A percentile compares a stretch with the other conserved stretches of the same genome.
Conservation (phyloP, 1,284 basidiomycete genomes). For the Tylopilus sp. region DNA sequence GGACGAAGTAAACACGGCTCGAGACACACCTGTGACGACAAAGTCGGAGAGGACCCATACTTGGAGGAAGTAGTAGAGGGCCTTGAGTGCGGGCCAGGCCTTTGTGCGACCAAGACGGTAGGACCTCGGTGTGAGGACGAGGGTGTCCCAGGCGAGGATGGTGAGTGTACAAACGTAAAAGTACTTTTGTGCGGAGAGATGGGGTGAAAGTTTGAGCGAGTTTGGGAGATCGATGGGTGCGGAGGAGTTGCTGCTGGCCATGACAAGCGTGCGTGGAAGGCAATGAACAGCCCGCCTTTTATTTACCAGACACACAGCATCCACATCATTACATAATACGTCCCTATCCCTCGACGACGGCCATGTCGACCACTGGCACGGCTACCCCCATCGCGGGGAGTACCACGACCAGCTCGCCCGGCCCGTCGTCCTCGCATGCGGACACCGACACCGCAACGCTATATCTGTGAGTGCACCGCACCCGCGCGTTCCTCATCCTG, state of each 20-base stretch:
- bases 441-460: conserved; percentile 30
- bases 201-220: conserved; percentile 66
- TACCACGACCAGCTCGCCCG: conserved; percentile 1
- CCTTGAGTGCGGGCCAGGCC: conserved; percentile 73
- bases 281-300: neutral
- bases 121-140: conserved; percentile 72
- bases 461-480: conserved; percentile 36
- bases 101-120: conserved; percentile 65
- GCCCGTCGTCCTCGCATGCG: conserved; percentile 9
- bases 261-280: too few species aligned
- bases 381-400: neutral
- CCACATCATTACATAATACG: conserved; percentile 21
- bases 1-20: conserved; percentile 9
- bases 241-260: conserved; percentile 11
- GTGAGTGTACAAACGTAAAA: conserved; percentile 83
- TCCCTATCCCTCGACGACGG: neutral
- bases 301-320: conserved; percentile 5
- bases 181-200: conserved; percentile 78
- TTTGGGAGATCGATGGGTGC: conserved; percentile 39
- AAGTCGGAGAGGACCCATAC: conserved; percentile 76
- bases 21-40: conserved; percentile 60
- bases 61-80: conserved; percentile 68
- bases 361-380: conserved; percentile 15
- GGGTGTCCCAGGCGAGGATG: conserved; percentile 80
- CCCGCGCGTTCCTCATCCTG: neutral